phyloP scores from a whole-genome alignment of 352 stramenopile genomes.

The Globisporangium canariense region DNA sequence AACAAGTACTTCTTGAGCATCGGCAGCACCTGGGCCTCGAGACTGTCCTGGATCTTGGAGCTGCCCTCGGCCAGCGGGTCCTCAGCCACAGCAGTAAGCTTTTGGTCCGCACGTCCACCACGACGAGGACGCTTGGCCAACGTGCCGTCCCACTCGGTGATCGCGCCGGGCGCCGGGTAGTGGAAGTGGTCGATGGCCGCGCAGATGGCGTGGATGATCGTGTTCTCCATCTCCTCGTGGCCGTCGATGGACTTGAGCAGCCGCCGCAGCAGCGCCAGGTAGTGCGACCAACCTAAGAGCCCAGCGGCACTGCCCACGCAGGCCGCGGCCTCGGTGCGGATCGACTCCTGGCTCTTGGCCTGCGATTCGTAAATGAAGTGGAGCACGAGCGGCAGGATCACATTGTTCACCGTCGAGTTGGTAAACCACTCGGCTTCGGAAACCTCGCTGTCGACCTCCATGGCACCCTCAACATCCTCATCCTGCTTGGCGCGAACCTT shows the following conservation, averaged over 20 bases:
- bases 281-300: conserved; percentile 96
- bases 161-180: conserved; percentile 75
- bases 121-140: conserved; percentile 13
- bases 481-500: conserved; percentile 22
- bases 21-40: conserved; percentile 77
- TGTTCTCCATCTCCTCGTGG: conserved; percentile 90
- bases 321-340: conserved; percentile 92
- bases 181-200: conserved; percentile 95
- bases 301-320: conserved; percentile 89
- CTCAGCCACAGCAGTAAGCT: conserved; percentile 5
- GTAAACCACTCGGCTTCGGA: conserved; percentile 43
- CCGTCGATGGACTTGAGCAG: conserved; percentile 91
- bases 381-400: conserved; percentile 94
- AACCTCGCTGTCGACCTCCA: conserved; percentile 15
- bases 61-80: conserved; percentile 14
- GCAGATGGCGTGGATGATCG: conserved; percentile 91
- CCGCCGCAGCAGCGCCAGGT: conserved; percentile 89
- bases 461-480: conserved; percentile 9
- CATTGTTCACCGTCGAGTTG: conserved; percentile 89
- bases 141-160: conserved; percentile 30
- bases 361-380: conserved; percentile 96
- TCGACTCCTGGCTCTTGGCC: conserved; percentile 90
- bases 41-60: conserved; percentile 76
- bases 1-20: conserved; percentile 86
- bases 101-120: not conserved